Base-by-base conservation (phyloP, 768 basidiomycete genomes). In the Megacollybia marginata region DNA sequence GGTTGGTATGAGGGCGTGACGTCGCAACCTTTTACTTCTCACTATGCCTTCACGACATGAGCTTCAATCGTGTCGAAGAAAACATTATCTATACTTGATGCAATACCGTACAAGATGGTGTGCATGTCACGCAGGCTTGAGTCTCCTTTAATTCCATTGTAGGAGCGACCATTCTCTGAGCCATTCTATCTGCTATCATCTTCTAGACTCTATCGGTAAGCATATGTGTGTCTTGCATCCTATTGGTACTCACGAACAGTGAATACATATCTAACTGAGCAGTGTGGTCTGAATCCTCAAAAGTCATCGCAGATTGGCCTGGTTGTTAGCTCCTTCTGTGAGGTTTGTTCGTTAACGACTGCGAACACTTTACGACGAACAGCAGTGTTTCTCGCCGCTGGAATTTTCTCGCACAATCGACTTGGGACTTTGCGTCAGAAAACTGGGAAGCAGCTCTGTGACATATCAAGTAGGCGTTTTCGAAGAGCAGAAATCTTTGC, bases 131-230 rank as follows among this genome's bases (percentile, higher is more conserved):
- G 8, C 42, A 35, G 13, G 47, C 4, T 34, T 6, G 23, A 6
- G 23, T 28, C 23, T 28, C 23, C 6, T 28, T 28, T 28, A 6
- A 28, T 42, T 23, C 18, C 12, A 9, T 42, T 52, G n/a, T 54
- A 91, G 88, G 88, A 86, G 77, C 56, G 88, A 91, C 72, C 90
- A 90, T 57, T 88, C 90, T 69, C 87, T 88, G 57, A 90, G 90
- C 67, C 91, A 91, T 63, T 74, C 84, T 0, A 67, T 88, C 12
- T 92, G 89, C 65, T 86, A 88, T 60, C 85, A 86, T 58, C 72
- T 88, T 49, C 87, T 90, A 65, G 89, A 91, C 66, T 87, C 88
- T 5, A 70, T 89, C 58, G 70, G 23, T 28, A 28, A 28, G 23
- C 23, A 28, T 28, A 28, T 28, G 6, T 28, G 6, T 28, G 4